Conservation (phyloP, 345 rosid genomes). For the Gossypium turneri region DNA sequence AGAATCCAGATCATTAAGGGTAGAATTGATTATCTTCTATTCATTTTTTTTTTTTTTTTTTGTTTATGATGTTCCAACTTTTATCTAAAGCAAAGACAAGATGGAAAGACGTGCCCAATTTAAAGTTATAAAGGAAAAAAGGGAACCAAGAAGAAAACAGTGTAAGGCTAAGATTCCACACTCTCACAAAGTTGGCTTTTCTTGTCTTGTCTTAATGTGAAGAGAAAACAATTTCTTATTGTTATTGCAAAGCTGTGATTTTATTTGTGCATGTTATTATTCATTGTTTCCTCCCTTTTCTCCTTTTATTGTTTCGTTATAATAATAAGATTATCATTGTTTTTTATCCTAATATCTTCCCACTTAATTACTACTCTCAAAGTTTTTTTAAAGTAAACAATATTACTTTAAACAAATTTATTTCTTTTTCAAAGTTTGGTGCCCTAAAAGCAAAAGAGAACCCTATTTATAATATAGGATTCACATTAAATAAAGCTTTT, state of each 20-base stretch:
- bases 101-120: not conserved
- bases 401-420: too few species aligned
- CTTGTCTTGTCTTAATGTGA: not conserved
- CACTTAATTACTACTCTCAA: too few species aligned
- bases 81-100: not conserved
- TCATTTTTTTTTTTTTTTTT: not conserved
- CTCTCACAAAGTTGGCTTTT: not conserved
- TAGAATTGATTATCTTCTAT: not conserved
- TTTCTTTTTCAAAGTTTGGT: too few species aligned
- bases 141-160: too few species aligned
- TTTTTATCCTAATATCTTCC: too few species aligned
- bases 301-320: too few species aligned
- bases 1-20: not conserved
- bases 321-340: too few species aligned
- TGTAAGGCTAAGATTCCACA: not conserved
- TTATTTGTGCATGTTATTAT: not conserved
- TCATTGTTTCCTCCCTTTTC: not conserved
- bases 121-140: not conserved
- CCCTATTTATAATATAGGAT: too few species aligned
- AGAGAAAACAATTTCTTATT: not conserved
- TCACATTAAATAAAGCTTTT: too few species aligned
- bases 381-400: too few species aligned
- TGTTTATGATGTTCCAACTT: not conserved
- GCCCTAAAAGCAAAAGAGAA: too few species aligned
- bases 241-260: not conserved